phyloP scores from a whole-genome alignment of 768 basidiomycete species.

The Nidularia sp. region DNA sequence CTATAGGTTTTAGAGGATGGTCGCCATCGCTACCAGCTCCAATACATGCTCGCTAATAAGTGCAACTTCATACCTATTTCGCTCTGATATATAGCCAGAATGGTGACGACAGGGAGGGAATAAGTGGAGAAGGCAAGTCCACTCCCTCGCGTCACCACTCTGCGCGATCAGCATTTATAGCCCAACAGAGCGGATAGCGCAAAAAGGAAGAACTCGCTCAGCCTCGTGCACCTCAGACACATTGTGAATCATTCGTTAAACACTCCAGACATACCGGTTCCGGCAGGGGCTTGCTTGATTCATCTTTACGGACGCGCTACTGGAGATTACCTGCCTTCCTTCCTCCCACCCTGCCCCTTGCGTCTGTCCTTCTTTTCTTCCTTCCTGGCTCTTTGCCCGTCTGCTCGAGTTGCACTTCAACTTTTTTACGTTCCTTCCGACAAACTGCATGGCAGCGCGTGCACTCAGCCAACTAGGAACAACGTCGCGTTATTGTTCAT shows the following conservation, averaged over 20 bases:
- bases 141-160: neutral
- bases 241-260: neutral
- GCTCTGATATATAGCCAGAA: neutral
- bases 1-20: neutral
- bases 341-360: neutral
- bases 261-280: neutral
- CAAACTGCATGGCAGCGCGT: neutral
- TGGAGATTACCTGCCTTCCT: neutral
- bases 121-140: neutral
- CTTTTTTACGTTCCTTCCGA: neutral
- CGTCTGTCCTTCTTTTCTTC: neutral
- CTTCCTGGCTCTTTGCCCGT: neutral
- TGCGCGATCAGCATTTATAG: neutral
- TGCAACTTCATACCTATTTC: neutral
- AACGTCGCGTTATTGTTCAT: neutral
- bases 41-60: neutral
- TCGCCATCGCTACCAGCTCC: neutral
- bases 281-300: neutral
- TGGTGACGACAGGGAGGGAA: constrained; percentile 1
- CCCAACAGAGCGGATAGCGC: neutral
- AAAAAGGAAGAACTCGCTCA: neutral
- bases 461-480: neutral
- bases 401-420: neutral
- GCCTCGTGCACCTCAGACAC: neutral
- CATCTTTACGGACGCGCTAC: neutral